These are phyloP conservation scores for Oryza longistaminata DNA, from an alignment of 176 grass and related monocot species.

Conservation along the genomic window DNA sequence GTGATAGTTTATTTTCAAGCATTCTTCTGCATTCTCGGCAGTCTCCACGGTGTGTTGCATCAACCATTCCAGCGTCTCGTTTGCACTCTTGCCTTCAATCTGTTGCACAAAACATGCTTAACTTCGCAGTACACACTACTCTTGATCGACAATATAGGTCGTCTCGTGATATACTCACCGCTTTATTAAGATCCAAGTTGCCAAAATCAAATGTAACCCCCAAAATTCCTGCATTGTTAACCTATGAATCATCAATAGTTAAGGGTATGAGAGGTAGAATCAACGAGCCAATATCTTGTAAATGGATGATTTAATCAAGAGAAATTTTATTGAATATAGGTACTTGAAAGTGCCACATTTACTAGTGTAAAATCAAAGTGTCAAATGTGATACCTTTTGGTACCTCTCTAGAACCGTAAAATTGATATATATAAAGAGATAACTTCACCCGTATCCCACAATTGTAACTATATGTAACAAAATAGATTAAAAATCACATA, in stretches of 20 bases:
- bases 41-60: slow-evolving; percentile 12
- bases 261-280: neutral
- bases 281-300: neutral
- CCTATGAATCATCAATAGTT: neutral
- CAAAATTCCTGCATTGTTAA: neutral
- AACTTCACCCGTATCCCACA: too few relatives aligned
- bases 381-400: too few relatives aligned
- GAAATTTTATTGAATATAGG: neutral
- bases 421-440: too few relatives aligned
- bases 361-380: too few relatives aligned
- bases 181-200: neutral
- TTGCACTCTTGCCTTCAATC: neutral
- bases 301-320: neutral
- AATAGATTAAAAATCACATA: neutral
- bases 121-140: neutral
- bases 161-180: neutral
- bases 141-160: neutral
- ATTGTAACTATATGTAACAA: too few relatives aligned
- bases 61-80: neutral
- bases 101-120: neutral
- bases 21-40: slow-evolving; percentile 27
- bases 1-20: slow-evolving; percentile 23
- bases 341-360: too few relatives aligned
- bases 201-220: neutral
- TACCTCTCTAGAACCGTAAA: too few relatives aligned